Base-by-base conservation (phyloP, 306 rosid genomes). In the Castanea sativa region DNA sequence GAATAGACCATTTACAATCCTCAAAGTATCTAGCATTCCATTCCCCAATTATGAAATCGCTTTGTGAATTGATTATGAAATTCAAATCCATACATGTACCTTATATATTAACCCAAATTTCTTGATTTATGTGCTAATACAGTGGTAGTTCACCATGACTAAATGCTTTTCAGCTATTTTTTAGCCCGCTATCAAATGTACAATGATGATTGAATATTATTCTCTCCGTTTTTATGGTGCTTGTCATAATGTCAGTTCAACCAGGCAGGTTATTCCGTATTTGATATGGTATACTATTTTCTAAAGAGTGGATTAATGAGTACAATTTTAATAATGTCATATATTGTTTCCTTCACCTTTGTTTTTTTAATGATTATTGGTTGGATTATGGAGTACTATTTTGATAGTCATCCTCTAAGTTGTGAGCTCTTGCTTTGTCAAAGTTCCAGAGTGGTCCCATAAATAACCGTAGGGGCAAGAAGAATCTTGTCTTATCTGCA, bases 401-500 rank as follows among this genome's bases (percentile, higher is more conserved):
- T 41, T 11, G 41, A 35, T 67, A 49, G 60, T 49, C 56, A 63
- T 78, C 51, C 60, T 56, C 70, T 49, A 60, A 73, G 76, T 75
- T 61, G 27, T 71, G 73, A 77, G 74, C 41, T 82, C n/a, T 78
- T 87, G 80, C 77, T 79, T 74, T 81, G 70, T 71, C 78, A 83
- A 79, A 84, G 73, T 79, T 85, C 73, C 92, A 79, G 91, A 81
- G 84, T 73, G 97, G 91, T 85, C 79, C 86, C 51, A 90, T 92
- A 57, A 72, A 89, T 74, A 85, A 87, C 76, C 89, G 83, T 86
- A 83, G 97, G 87, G 98, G 98, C 57, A 92, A 91, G 88, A 94
- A 94, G 85, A 94, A 92, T 87, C 92, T 94, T 83, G 91, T 86
- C 83, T 81, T 90, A 84, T 92, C 97, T 69, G 94, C 73, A 25